Base-by-base conservation (phyloP, 805 yeast species). In the Saturnispora galanensis region DNA sequence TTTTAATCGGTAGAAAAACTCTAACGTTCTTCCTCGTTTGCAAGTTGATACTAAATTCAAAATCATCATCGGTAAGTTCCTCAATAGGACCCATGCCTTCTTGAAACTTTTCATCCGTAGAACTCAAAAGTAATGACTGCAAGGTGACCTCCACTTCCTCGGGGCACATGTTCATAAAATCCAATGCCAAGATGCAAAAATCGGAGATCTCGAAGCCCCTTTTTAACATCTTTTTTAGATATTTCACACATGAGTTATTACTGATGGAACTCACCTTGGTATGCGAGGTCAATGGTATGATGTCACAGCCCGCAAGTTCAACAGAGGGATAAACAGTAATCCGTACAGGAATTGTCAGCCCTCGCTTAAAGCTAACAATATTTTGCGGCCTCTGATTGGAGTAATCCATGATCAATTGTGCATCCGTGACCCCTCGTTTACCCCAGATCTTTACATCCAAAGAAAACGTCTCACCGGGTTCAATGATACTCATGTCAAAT, bases 111-210 rank as follows among this genome's bases (percentile, higher is more conserved):
- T 50, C 47, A 35, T 52, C 55, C 0, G 26, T 33, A 1, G 62
- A 56, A 3, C 61, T 56, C 11, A 43, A 40, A 1, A 52, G 33
- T 7, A 56, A 39, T n/a, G 57, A 52, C 28, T 50, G 57, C 39
- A 65, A 51, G 3, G 49, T 52, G 4, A 69, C 56, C 8, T 56
- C 52, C 7, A 47, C 41, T 28, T 73, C 71, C 40, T 79, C 81
- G 6, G 74, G 70, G 93, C 96, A 89, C 2, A 84, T 71, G 58
- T 93, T 90, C 51, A 87, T 73, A 46, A 93, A 62, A 58, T 93
- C 97, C 11, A 90, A 55, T 1, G 86, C 69, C 44, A 84, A 64
- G 39, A 83, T 62, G 50, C 82, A 79, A 58, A 72, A 85, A 40
- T 77, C 78, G 3, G 74, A 64, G 41, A 70, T 58, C 7, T 62